Conservation (phyloP, 768 basidiomycete species). For the Naganishia kalamii region DNA sequence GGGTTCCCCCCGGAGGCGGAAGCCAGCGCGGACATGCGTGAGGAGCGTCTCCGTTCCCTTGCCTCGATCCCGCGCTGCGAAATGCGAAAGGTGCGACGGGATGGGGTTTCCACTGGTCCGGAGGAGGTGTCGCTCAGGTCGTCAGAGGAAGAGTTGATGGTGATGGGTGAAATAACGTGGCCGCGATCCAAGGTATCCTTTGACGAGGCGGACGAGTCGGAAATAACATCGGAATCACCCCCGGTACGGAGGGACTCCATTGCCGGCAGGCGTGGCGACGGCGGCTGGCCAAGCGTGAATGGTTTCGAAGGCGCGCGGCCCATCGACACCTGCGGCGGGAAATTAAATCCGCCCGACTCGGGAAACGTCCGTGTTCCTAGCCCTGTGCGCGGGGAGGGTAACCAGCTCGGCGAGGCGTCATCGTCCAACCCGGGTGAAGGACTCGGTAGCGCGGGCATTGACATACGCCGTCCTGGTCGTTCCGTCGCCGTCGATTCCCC, state of each 20-base stretch:
- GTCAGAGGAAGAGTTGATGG: background rate
- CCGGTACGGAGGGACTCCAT: background rate
- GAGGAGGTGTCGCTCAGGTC: background rate
- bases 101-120: background rate
- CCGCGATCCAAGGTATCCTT: background rate
- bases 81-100: background rate
- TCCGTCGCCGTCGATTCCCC: background rate
- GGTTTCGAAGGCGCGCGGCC: background rate
- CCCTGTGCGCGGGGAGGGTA: no score
- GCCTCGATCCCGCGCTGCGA: constrained; percentile 2
- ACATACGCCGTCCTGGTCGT: constrained; percentile 10
- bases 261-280: background rate
- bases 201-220: background rate
- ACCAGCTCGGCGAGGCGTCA: no score
- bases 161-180: background rate
- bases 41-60: constrained; percentile 9
- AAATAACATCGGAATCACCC: background rate
- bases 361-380: no score
- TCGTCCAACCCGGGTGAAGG: background rate
- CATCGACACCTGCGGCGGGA: background rate
- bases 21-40: background rate
- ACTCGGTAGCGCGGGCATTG: constrained; percentile 3
- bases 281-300: background rate
- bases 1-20: background rate
- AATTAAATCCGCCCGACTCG: background rate